Percentiles rank a stretch among this genome's conserved stretches.
Evolutionary conservation across 768 basidiomycete genomes (phyloP).

Genomic region (Lactifluus hygrophoroides): DNA sequence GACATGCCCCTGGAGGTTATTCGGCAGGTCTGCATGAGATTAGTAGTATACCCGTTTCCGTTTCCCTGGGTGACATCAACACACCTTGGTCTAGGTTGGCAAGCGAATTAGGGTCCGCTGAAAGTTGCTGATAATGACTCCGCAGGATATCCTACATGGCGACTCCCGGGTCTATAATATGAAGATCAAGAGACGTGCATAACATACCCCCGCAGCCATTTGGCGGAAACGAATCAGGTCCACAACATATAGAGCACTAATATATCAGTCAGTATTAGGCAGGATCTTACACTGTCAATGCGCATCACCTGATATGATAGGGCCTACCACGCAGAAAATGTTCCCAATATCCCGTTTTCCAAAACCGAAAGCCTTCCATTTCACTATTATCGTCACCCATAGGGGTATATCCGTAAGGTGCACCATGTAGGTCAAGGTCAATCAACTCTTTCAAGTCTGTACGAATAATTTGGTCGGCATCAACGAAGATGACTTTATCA

Average conservation of each 20-base stretch:
- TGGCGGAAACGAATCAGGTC: constrained; percentile 92
- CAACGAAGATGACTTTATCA: constrained; percentile 98
- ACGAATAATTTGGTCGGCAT: constrained; percentile 95
- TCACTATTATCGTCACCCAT: constrained; percentile 95
- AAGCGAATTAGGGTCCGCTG: constrained; percentile 88
- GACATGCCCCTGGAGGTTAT: constrained; percentile 85
- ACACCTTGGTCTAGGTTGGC: constrained; percentile 91
- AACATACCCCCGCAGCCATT: constrained; percentile 51
- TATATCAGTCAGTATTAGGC: not conserved
- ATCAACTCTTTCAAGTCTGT: constrained; percentile 93
- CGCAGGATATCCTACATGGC: constrained; percentile 67
- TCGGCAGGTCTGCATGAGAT: constrained; percentile 68
- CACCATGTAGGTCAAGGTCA: constrained; percentile 86
- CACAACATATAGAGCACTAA: constrained; percentile 89
- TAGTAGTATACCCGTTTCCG: not conserved
- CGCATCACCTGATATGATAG: constrained; percentile 84
- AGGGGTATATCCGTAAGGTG: constrained; percentile 92
- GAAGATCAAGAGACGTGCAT: not conserved
- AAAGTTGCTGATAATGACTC: constrained; percentile 87
- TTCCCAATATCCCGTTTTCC: constrained; percentile 96
- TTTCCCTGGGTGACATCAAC: not conserved
- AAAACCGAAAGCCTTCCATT: constrained; percentile 98
- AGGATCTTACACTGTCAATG: not conserved
- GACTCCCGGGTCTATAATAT: not conserved
- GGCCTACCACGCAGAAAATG: constrained; percentile 76